Percentiles rank a stretch among this genome's conserved stretches.
phyloP scores from a whole-genome alignment of 352 stramenopile species.

The Pythium myriotylum region DNA sequence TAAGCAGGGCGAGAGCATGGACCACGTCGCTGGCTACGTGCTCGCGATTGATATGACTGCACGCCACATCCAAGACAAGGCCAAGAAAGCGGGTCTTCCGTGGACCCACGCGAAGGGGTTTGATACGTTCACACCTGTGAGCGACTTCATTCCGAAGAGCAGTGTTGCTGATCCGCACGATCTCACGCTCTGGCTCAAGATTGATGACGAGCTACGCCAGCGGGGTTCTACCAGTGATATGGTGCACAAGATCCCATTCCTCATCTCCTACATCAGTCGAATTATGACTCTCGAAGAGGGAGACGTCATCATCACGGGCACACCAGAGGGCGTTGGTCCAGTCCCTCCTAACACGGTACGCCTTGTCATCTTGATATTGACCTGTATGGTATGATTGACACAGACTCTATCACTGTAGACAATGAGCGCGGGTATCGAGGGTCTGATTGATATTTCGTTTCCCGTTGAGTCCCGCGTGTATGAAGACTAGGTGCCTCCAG shows the following conservation, averaged over 20 bases:
- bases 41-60: constrained; percentile 86
- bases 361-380: not conserved
- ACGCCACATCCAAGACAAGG: constrained; percentile 72
- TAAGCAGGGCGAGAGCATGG: constrained; percentile 57
- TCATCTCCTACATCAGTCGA: constrained; percentile 77
- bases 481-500: constrained; percentile 45
- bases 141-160: constrained; percentile 77
- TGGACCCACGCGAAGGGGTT: constrained; percentile 79
- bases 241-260: constrained; percentile 77
- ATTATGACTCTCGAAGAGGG: constrained; percentile 87
- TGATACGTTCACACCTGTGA: constrained; percentile 84
- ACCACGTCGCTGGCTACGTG: constrained; percentile 72
- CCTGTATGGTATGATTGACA: not conserved
- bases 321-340: constrained; percentile 72
- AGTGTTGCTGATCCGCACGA: constrained; percentile 61
- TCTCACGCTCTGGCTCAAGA: constrained; percentile 80
- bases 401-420: constrained; percentile 28
- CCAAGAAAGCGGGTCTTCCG: constrained; percentile 73
- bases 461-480: constrained; percentile 66
- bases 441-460: constrained; percentile 69
- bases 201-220: constrained; percentile 76
- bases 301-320: constrained; percentile 87
- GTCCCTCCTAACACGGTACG: constrained; percentile 64
- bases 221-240: constrained; percentile 76
- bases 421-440: constrained; percentile 76